phyloP scores from a whole-genome alignment of 345 rosid species.

The Carallia pectinifolia region DNA sequence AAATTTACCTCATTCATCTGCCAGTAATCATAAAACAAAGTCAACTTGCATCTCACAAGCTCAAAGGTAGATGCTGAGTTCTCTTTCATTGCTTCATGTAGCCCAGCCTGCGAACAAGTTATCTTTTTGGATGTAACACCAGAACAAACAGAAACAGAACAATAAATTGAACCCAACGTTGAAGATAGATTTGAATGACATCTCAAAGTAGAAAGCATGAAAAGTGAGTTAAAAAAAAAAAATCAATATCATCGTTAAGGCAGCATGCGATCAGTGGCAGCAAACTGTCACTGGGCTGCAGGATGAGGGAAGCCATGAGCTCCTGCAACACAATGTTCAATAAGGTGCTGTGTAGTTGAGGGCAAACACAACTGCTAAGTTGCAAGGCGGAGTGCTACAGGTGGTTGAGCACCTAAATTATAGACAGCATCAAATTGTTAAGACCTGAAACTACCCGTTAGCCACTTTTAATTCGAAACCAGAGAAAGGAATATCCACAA shows the following conservation, averaged over 20 bases:
- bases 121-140: constrained; percentile 12
- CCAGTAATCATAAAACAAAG: constrained; percentile 84
- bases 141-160: constrained; percentile 10
- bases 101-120: constrained; percentile 42
- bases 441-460: not conserved
- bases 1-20: constrained; percentile 78
- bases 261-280: not conserved
- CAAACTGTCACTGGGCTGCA: not conserved
- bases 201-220: not conserved
- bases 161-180: not conserved
- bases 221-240: too few relatives aligned
- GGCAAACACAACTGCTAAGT: not conserved
- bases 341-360: not conserved
- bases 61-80: constrained; percentile 42
- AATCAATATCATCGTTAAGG: not conserved
- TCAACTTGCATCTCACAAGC: constrained; percentile 74
- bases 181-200: constrained; percentile 3
- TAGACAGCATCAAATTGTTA: not conserved
- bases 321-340: not conserved
- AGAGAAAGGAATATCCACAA: too few relatives aligned
- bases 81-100: constrained; percentile 42
- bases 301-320: not conserved
- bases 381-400: not conserved
- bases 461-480: too few relatives aligned
- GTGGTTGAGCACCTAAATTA: not conserved